Percentiles rank a stretch among this genome's conserved stretches.
These are phyloP conservation scores for Neurospora sublineolata DNA, from an alignment of 495 filamentous ascomycete genomes.

Conservation along the genomic window DNA sequence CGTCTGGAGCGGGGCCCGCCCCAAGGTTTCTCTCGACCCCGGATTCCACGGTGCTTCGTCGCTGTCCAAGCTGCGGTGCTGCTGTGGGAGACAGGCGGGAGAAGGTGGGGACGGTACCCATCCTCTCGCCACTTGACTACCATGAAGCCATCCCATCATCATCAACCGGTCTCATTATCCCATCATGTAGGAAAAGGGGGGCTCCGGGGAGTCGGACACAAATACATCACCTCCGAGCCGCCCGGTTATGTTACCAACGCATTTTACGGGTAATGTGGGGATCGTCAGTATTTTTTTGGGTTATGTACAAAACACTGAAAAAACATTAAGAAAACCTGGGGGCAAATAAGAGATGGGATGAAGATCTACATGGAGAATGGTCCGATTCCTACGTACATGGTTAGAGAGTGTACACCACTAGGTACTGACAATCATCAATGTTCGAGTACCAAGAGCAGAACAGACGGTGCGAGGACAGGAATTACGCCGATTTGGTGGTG, in stretches of 20 bases:
- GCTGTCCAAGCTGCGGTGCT: not conserved
- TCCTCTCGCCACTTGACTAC: not conserved
- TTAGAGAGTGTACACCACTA: not conserved
- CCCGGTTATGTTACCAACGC: not conserved
- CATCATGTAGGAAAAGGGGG: not conserved
- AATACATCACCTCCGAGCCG: not conserved
- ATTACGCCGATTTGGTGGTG: conserved; percentile 8
- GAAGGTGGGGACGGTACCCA: not conserved
- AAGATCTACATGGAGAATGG: not conserved
- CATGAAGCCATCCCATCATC: not conserved
- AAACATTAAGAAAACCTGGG: not conserved
- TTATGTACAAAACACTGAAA: not conserved
- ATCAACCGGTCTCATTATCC: not conserved
- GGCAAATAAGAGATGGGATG: not conserved
- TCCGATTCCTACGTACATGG: not conserved
- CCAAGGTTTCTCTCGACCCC: not conserved
- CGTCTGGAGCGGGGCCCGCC: not conserved
- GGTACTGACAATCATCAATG: not conserved
- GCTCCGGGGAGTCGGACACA: not conserved
- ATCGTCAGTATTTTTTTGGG: not conserved
- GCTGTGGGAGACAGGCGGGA: not conserved
- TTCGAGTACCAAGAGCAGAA: not conserved
- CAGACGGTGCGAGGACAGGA: not conserved
- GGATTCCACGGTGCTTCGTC: not conserved
- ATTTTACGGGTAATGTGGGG: not conserved